phyloP scores from a whole-genome alignment of 345 rosid species.

The Noccaea caerulescens region DNA sequence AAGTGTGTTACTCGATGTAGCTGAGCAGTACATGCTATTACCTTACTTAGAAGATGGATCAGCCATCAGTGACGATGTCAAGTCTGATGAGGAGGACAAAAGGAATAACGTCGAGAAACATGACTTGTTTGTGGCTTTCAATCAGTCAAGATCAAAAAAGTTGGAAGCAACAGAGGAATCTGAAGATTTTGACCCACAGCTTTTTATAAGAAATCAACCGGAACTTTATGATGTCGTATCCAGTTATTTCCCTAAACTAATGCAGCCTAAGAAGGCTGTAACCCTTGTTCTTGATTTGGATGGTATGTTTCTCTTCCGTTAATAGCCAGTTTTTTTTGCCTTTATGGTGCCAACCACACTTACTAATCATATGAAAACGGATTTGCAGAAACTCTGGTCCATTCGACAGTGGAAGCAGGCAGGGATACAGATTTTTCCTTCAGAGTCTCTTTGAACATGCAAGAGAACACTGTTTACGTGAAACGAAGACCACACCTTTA shows the following conservation, averaged over 20 bases:
- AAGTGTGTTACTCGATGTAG: too few species aligned
- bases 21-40: constrained; percentile 70
- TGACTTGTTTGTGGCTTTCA: constrained; percentile 64
- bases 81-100: constrained; percentile 51
- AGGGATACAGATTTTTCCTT: constrained; percentile 83
- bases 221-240: constrained; percentile 79
- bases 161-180: neutral
- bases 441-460: constrained; percentile 81
- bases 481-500: constrained; percentile 84
- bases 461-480: constrained; percentile 82
- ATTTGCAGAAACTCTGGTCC: constrained; percentile 87
- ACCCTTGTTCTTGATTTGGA: constrained; percentile 95
- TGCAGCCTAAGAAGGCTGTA: constrained; percentile 53
- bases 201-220: constrained; percentile 70
- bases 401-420: constrained; percentile 80
- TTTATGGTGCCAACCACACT: too few species aligned
- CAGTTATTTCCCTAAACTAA: constrained; percentile 53
- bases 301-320: constrained; percentile 54
- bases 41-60: constrained; percentile 77
- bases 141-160: constrained; percentile 63
- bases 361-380: too few species aligned
- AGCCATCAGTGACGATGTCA: constrained; percentile 48
- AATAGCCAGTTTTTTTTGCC: too few species aligned
- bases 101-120: constrained; percentile 48
- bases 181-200: constrained; percentile 82